A percentile compares a stretch with the other conserved stretches of the same genome.
These are phyloP conservation scores for Fusarium irregulare DNA, from an alignment of 2,329 filamentous ascomycete genomes.

Conservation along the genomic window DNA sequence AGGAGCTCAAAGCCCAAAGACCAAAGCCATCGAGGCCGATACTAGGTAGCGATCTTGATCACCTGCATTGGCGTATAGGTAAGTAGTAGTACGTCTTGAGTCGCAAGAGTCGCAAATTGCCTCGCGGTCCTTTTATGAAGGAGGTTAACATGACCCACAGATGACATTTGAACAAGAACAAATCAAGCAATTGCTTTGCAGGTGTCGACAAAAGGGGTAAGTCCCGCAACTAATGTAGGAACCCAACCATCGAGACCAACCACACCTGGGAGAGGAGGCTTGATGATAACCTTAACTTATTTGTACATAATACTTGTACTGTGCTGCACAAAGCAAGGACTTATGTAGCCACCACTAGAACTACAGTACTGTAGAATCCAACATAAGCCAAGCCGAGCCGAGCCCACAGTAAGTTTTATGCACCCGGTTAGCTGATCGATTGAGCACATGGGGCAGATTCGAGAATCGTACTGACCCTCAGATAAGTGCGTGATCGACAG, in stretches of 20 bases:
- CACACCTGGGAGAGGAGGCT: conserved; percentile 6
- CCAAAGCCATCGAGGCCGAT: background rate
- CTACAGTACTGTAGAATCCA: too few species aligned
- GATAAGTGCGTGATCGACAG: conserved; percentile 7
- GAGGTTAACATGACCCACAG: conserved; percentile 31
- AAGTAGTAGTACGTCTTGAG: background rate
- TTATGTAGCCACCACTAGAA: conserved; percentile 6
- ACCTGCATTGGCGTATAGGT: conserved; percentile 3
- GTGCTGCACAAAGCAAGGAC: conserved; percentile 27
- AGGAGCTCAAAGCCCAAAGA: background rate
- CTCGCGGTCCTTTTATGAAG: conserved; percentile 39
- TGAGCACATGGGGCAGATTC: background rate
- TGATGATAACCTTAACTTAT: conserved; percentile 28
- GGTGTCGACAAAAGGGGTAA: conserved; percentile 29
- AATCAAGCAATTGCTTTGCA: conserved; percentile 10
- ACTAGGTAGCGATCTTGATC: conserved; percentile 7
- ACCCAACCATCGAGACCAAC: conserved; percentile 18
- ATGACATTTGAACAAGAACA: conserved; percentile 24
- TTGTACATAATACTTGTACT: background rate
- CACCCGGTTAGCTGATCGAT: background rate
- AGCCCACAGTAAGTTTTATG: conserved; percentile 1
- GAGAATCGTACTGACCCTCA: background rate
- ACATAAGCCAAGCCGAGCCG: background rate
- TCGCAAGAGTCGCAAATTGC: conserved; percentile 30
- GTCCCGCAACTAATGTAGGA: conserved; percentile 37